Evolutionary conservation across 2,329 filamentous ascomycete species (phyloP).

Genomic region (Arthroderma uncinatum): DNA sequence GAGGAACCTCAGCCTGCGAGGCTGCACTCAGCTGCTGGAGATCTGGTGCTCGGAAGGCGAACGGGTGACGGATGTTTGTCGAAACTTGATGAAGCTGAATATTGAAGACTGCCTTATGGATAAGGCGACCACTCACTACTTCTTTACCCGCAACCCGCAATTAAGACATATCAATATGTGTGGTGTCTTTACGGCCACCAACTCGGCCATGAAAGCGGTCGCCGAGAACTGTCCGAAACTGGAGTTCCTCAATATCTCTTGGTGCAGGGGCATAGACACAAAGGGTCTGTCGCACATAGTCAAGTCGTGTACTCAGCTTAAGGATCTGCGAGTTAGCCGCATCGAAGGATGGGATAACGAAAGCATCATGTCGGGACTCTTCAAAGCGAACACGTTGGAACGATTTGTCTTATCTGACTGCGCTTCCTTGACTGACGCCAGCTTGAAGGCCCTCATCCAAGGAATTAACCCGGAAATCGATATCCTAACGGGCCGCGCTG

Average conservation of each 20-base stretch:
- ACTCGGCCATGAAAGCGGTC: slow-evolving; percentile 76
- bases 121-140: slow-evolving; percentile 63
- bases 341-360: slow-evolving; percentile 66
- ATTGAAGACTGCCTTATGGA: slow-evolving; percentile 85
- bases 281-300: slow-evolving; percentile 63
- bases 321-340: slow-evolving; percentile 71
- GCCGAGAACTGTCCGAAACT: slow-evolving; percentile 68
- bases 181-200: slow-evolving; percentile 67
- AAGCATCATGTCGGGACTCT: slow-evolving; percentile 62
- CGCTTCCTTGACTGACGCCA: slow-evolving; percentile 62
- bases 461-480: slow-evolving; percentile 69
- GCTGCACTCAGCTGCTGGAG: slow-evolving; percentile 79
- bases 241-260: slow-evolving; percentile 80
- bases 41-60: slow-evolving; percentile 61
- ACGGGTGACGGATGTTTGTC: slow-evolving; percentile 65
- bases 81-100: slow-evolving; percentile 75
- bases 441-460: slow-evolving; percentile 62
- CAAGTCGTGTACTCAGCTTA: slow-evolving; percentile 59
- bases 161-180: slow-evolving; percentile 80
- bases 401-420: slow-evolving; percentile 73
- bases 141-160: slow-evolving; percentile 63
- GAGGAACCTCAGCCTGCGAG: slow-evolving; percentile 77
- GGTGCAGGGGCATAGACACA: slow-evolving; percentile 79
- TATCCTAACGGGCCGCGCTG: slow-evolving; percentile 61
- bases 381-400: slow-evolving; percentile 69